These are phyloP conservation scores for Leishmania major DNA, from an alignment of 208 protist genomes.

Conservation along the genomic window DNA sequence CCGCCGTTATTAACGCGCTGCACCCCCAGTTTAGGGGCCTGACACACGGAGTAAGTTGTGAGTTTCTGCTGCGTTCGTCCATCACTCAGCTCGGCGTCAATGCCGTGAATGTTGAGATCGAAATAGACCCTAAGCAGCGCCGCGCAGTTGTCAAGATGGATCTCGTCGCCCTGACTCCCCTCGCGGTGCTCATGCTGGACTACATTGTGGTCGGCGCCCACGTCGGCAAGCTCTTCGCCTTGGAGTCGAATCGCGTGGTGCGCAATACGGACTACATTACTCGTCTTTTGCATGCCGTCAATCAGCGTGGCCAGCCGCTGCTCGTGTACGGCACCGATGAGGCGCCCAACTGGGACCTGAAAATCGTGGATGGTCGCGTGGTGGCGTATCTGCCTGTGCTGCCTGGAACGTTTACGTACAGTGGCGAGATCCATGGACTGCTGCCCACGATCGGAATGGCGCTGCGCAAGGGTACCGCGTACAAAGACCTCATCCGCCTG, in stretches of 20 bases:
- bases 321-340: conserved; percentile 72
- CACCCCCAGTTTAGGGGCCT: conserved; percentile 87
- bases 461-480: conserved; percentile 61
- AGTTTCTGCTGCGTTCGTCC: conserved; percentile 89
- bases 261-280: conserved; percentile 75
- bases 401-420: conserved; percentile 80
- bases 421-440: conserved; percentile 79
- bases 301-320: conserved; percentile 73
- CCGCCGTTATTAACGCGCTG: conserved; percentile 46
- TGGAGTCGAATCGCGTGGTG: conserved; percentile 73
- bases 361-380: conserved; percentile 80
- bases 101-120: conserved; percentile 62
- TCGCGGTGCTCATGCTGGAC: conserved; percentile 89
- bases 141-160: conserved; percentile 56
- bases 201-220: conserved; percentile 70
- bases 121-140: conserved; percentile 43
- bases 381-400: conserved; percentile 87
- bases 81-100: conserved; percentile 92
- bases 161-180: conserved; percentile 73
- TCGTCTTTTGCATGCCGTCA: conserved; percentile 68
- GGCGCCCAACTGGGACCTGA: conserved; percentile 72
- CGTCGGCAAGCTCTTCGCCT: conserved; percentile 92
- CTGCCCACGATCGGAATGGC: conserved; percentile 88
- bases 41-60: conserved; percentile 45
- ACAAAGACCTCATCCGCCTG: conserved; percentile 88